Evolutionary conservation across 2,329 filamentous ascomycete genomes (phyloP).

Genomic region (Knoxdaviesia capensis): DNA sequence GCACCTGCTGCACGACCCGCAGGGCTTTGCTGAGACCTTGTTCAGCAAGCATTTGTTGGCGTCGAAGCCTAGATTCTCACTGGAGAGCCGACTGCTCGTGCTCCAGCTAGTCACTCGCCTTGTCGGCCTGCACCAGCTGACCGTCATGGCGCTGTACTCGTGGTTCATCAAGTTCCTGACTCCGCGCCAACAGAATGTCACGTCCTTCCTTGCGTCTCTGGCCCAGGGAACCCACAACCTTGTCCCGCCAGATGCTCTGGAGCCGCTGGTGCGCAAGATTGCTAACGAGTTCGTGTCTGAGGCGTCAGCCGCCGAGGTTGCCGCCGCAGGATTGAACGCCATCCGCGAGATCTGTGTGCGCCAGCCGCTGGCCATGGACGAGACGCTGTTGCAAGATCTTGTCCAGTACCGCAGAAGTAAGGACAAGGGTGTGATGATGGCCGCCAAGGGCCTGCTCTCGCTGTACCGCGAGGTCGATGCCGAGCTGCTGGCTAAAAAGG

Average conservation of each 20-base stretch:
- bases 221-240: slow-evolving; percentile 82
- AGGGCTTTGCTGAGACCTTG: slow-evolving; percentile 76
- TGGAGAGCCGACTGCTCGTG: slow-evolving; percentile 80
- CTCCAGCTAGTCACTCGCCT: slow-evolving; percentile 79
- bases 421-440: slow-evolving; percentile 99
- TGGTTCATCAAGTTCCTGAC: slow-evolving; percentile 91
- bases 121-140: slow-evolving; percentile 82
- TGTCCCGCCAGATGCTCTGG: slow-evolving; percentile 79
- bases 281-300: slow-evolving; percentile 98
- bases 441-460: slow-evolving; percentile 74
- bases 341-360: slow-evolving; percentile 87
- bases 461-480: slow-evolving; percentile 84
- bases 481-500: slow-evolving; percentile 71
- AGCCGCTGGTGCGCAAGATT: slow-evolving; percentile 84
- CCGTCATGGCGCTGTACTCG: slow-evolving; percentile 76
- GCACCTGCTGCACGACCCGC: slow-evolving; percentile 82
- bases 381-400: slow-evolving; percentile 86
- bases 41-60: slow-evolving; percentile 86
- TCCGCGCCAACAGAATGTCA: slow-evolving; percentile 73
- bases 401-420: slow-evolving; percentile 95
- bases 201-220: slow-evolving; percentile 77
- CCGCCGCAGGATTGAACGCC: slow-evolving; percentile 77
- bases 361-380: slow-evolving; percentile 89
- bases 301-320: slow-evolving; percentile 76
- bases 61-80: slow-evolving; percentile 61